Evolutionary conservation across 2,329 filamentous ascomycete species (phyloP), one percentile per base, ranked within the genome.

Genomic region (Emergomyces pasteurianus): DNA sequence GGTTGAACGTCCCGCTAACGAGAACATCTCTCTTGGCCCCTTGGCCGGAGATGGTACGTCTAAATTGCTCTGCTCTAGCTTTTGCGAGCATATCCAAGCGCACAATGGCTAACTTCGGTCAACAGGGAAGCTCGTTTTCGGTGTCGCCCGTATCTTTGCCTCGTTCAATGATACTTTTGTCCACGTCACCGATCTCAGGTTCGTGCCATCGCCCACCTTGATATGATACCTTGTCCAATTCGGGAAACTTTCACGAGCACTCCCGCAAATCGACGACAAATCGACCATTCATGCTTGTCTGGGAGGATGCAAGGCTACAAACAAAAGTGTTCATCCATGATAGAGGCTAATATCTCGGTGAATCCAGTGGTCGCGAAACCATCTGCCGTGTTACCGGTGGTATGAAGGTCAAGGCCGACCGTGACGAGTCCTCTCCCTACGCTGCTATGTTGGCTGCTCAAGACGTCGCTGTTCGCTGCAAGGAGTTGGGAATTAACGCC

Each of bases 401-500:
- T 78, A 99, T 99, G 94, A 99, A 99, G 86, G 94, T 99, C 86
- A 99, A 99, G 89, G 92, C 92, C 80, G 92, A 99, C 78, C 92
- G 94, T 86, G 94, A 99, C 83, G 94, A 99, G 85, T 97, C 92
- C 75, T 97, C 94, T 71, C 94, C 94, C 74, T 99, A 99, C 86
- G 94, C 94, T 75, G 94, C 94, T 82, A 99, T 99, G 94, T 92
- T 99, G 89, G 94, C 94, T 81, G 94, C 94, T 70, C 94, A 99
- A 86, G 92, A 96, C 79, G 91, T 95, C 77, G 94, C 94, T 74
- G 82, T 85, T 78, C 90, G 94, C 81, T 94, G 90, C 83, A 88
- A 89, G 80, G 86, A 90, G 75, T 80, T 92, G 72, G 86, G 85
- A 70, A 92, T 94, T 77, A 96, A 91, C 78, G 92, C 94, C 76